Conservation (phyloP, 2,329 filamentous ascomycete species). For the Aspergillus glaucus region DNA sequence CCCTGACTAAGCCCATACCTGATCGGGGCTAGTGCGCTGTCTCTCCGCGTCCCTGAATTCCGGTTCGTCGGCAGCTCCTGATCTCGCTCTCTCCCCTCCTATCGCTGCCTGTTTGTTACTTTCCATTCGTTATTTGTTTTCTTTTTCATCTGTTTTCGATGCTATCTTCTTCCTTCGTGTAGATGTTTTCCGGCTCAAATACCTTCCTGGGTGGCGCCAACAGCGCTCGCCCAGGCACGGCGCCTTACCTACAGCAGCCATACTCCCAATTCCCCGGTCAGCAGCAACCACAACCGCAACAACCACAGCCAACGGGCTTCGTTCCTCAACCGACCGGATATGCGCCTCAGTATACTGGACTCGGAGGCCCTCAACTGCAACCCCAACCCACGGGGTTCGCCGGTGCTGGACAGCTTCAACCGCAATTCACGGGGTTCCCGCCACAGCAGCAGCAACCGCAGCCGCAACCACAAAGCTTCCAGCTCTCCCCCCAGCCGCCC, state of each 20-base stretch:
- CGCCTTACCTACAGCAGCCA: conserved; percentile 50
- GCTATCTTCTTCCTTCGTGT: conserved; percentile 19
- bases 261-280: conserved; percentile 35
- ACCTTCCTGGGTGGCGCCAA: conserved; percentile 75
- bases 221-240: conserved; percentile 63
- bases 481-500: conserved; percentile 50
- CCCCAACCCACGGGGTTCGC: conserved; percentile 64
- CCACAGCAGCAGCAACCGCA: conserved; percentile 18
- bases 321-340: conserved; percentile 52
- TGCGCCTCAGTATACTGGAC: conserved; percentile 49
- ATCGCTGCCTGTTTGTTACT: conserved; percentile 12
- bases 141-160: conserved; percentile 19
- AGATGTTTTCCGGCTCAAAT: conserved; percentile 87
- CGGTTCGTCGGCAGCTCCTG: conserved; percentile 25
- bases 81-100: conserved; percentile 14
- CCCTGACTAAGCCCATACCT: background rate
- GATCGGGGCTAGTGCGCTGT: conserved; percentile 15
- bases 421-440: conserved; percentile 45
- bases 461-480: conserved; percentile 42
- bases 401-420: conserved; percentile 36
- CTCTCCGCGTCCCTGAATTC: conserved; percentile 21
- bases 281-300: conserved; percentile 50
- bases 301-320: conserved; percentile 46
- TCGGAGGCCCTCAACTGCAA: conserved; percentile 51
- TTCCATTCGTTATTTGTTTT: conserved; percentile 18